Percentiles rank a stretch among this genome's conserved stretches.
Evolutionary conservation across 202 grass and related monocot genomes (phyloP).

Genomic region (Schoenoplectus triqueter): DNA sequence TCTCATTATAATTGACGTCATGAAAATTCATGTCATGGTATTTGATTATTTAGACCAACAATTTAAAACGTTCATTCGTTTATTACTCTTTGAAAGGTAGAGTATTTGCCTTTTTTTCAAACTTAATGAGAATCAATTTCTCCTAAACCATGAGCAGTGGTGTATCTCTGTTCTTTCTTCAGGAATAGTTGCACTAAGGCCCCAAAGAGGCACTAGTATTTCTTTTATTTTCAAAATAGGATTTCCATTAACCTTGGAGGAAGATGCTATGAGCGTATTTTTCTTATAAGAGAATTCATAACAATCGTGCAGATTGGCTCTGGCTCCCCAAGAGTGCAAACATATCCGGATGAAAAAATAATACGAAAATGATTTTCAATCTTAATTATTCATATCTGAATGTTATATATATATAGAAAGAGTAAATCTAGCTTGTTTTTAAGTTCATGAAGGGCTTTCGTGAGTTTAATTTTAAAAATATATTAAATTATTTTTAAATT

Average conservation of each 20-base stretch:
- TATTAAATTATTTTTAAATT: too few species aligned
- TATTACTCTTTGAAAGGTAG: not conserved
- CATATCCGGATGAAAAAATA: too few species aligned
- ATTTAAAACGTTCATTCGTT: not conserved
- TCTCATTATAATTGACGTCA: conserved; percentile 14
- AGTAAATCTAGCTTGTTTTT: too few species aligned
- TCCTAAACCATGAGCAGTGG: not conserved
- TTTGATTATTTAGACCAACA: conserved; percentile 4
- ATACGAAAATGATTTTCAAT: too few species aligned
- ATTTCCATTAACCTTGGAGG: not conserved
- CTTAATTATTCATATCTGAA: too few species aligned
- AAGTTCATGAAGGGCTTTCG: too few species aligned
- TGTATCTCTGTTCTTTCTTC: not conserved
- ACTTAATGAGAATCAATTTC: not conserved
- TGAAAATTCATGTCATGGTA: conserved; percentile 24
- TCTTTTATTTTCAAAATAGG: not conserved
- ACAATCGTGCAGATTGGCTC: too few species aligned
- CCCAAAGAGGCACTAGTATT: not conserved
- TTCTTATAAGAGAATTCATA: too few species aligned
- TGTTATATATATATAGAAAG: too few species aligned
- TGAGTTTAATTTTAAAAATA: too few species aligned
- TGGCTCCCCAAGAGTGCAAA: too few species aligned
- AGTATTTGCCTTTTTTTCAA: not conserved
- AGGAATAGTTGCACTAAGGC: not conserved
- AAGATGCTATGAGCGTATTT: too few species aligned